These are phyloP conservation scores for Cotoneaster glaucophyllus DNA, from an alignment of 306 rosid genomes.

Conservation along the genomic window DNA sequence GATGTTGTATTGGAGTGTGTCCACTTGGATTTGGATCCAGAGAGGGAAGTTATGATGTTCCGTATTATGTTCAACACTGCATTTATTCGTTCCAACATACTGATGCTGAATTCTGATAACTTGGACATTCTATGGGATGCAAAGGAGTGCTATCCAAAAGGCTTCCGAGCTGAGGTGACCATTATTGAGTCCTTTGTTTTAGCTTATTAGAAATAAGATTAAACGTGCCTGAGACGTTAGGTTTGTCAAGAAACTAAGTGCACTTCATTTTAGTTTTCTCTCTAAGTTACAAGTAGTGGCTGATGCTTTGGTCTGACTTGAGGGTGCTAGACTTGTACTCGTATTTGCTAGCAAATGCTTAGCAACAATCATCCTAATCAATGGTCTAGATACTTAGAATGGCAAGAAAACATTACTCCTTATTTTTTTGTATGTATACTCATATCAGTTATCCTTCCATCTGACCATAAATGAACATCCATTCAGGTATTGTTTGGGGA, in stretches of 20 bases:
- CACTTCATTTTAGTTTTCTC: not conserved
- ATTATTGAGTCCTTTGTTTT: conserved; percentile 12
- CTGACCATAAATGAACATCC: conserved; percentile 25
- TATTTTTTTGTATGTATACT: not conserved
- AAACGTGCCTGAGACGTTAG: not conserved
- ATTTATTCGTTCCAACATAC: conserved; percentile 84
- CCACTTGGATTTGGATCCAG: conserved; percentile 79
- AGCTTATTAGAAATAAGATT: not conserved
- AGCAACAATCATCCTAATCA: not conserved
- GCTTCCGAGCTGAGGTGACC: conserved; percentile 89
- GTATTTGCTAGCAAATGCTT: not conserved
- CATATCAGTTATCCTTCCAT: not conserved
- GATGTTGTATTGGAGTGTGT: conserved; percentile 98
- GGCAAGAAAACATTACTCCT: not conserved
- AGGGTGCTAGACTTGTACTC: not conserved
- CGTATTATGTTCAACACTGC: conserved; percentile 92
- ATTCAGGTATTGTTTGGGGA: conserved; percentile 93
- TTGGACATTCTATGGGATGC: conserved; percentile 95
- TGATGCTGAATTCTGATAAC: conserved; percentile 80
- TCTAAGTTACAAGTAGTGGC: not conserved
- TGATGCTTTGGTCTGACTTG: not conserved
- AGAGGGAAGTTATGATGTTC: conserved; percentile 98
- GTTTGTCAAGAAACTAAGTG: not conserved
- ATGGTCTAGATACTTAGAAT: not conserved
- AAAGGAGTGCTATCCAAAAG: conserved; percentile 83